These are phyloP conservation scores for Cryptosporidium parvum DNA, from an alignment of 169 alveolate species.

Conservation along the genomic window DNA sequence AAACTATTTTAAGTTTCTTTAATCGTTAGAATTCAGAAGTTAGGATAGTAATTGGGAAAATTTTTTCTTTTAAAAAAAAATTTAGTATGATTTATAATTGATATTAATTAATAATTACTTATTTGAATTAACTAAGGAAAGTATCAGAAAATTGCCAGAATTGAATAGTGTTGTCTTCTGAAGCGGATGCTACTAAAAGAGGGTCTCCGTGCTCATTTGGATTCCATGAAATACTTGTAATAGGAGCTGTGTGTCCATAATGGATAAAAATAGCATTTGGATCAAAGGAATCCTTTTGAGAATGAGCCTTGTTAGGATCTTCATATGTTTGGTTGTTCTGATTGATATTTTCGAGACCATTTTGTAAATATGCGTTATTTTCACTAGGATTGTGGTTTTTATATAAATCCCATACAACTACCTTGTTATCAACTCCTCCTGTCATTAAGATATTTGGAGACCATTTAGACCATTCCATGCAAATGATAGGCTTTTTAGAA, in stretches of 20 bases:
- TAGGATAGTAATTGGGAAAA: not conserved
- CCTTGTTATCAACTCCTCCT: conserved; percentile 85
- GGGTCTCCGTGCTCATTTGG: conserved; percentile 79
- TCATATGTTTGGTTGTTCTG: conserved; percentile 24
- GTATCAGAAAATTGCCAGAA: conserved; percentile 82
- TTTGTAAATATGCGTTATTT: not conserved
- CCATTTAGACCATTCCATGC: conserved; percentile 79
- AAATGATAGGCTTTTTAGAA: conserved; percentile 81
- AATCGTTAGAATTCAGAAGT: not conserved
- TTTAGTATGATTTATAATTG: not conserved
- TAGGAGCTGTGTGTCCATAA: conserved; percentile 86
- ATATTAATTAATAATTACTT: not conserved
- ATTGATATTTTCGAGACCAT: not conserved
- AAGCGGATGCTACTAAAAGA: conserved; percentile 82
- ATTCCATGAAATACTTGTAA: conserved; percentile 86
- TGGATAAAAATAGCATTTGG: conserved; percentile 80
- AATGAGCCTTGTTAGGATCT: conserved; percentile 77
- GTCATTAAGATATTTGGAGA: conserved; percentile 83
- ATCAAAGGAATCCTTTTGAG: conserved; percentile 78
- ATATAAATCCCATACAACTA: conserved; percentile 85
- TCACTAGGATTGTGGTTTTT: conserved; percentile 50
- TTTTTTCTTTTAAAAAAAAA: no score
- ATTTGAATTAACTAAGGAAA: conserved; percentile 4
- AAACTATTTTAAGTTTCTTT: conserved; percentile 29
- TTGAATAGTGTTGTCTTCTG: conserved; percentile 87